Evolutionary conservation across 2,329 filamentous ascomycete species (phyloP).

Genomic region (Keithomyces neogunnii): DNA sequence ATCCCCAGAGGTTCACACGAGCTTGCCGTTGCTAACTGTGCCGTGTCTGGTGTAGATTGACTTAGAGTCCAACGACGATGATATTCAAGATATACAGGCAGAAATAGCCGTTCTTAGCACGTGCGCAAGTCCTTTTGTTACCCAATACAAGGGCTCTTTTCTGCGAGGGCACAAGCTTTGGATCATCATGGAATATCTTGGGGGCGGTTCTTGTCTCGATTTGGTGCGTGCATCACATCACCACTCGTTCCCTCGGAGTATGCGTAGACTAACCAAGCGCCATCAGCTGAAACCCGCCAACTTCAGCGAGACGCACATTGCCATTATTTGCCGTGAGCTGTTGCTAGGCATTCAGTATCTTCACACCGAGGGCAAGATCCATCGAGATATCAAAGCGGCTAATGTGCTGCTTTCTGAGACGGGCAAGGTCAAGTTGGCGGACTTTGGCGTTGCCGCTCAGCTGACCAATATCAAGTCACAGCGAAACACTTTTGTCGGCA

Average conservation of each 20-base stretch:
- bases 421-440: constrained; percentile 89
- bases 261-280: constrained; percentile 20
- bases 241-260: background rate
- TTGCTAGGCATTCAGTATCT: constrained; percentile 87
- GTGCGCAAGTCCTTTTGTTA: constrained; percentile 88
- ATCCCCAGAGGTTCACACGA: background rate
- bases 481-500: constrained; percentile 94
- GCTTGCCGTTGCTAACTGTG: background rate
- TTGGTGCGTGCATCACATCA: constrained; percentile 48
- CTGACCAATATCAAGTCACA: constrained; percentile 97
- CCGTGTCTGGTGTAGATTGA: constrained; percentile 62
- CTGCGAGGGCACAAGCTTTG: constrained; percentile 94
- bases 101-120: constrained; percentile 94
- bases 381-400: constrained; percentile 93
- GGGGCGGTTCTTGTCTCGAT: constrained; percentile 90
- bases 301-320: constrained; percentile 84
- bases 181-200: constrained; percentile 99
- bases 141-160: constrained; percentile 94
- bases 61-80: constrained; percentile 96
- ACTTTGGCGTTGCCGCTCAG: constrained; percentile 95
- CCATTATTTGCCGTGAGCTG: constrained; percentile 88
- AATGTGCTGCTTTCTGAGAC: constrained; percentile 88
- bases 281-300: constrained; percentile 76
- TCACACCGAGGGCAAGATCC: constrained; percentile 89
- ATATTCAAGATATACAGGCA: constrained; percentile 96